Conservation (phyloP, 345 rosid species). For the Melaleuca quinquenervia region DNA sequence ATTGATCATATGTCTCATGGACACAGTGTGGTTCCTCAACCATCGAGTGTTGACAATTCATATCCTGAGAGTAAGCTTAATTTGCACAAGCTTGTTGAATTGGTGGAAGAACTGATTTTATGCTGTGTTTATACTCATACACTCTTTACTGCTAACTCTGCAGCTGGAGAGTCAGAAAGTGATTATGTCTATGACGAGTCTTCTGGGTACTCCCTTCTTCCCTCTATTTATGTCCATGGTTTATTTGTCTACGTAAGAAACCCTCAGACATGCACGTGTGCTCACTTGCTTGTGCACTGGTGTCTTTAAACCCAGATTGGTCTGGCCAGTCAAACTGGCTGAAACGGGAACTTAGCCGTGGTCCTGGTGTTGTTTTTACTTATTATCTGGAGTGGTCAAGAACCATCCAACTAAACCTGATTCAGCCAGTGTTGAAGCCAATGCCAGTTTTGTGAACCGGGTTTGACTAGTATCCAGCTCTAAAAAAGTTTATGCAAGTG, state of each 20-base stretch:
- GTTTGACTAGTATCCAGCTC: neutral
- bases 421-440: too few species aligned
- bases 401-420: neutral
- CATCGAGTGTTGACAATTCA: conserved; percentile 8
- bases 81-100: neutral
- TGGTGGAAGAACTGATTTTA: neutral
- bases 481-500: neutral
- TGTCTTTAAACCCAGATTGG: neutral
- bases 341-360: neutral
- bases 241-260: neutral
- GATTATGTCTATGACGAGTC: conserved; percentile 83
- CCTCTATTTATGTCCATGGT: neutral
- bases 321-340: neutral
- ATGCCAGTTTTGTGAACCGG: too few species aligned
- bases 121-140: neutral
- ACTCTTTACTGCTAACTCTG: conserved; percentile 3
- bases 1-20: conserved; percentile 12
- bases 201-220: conserved; percentile 53
- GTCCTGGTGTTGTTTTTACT: neutral
- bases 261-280: neutral
- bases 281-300: neutral
- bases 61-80: conserved; percentile 24
- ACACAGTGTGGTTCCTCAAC: conserved; percentile 14
- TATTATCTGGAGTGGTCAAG: neutral
- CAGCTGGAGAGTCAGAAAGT: conserved; percentile 47